Percentiles rank a stretch among this genome's conserved stretches.
Evolutionary conservation across 805 yeast genomes (phyloP).

Genomic region (Osmozyma mogii): DNA sequence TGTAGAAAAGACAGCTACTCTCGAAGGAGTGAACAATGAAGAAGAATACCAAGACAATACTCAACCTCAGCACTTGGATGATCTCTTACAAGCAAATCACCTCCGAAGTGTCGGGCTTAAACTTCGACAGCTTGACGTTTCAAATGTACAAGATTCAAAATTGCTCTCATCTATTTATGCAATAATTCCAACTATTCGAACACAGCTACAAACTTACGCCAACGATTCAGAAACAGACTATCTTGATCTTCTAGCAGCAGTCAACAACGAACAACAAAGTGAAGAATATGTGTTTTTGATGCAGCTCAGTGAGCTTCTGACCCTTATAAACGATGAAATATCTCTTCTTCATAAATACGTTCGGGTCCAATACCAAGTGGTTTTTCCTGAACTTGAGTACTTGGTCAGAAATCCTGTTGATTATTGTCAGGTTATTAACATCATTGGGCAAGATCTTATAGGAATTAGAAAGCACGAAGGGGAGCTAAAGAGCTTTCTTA

Average conservation of each 20-base stretch:
- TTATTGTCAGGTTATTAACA: constrained; percentile 45
- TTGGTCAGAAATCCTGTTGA: constrained; percentile 55
- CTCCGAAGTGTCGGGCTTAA: constrained; percentile 8
- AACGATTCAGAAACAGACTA: constrained; percentile 21
- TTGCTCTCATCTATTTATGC: constrained; percentile 16
- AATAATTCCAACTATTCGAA: constrained; percentile 17
- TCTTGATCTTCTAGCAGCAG: constrained; percentile 21
- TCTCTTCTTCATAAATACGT: constrained; percentile 40
- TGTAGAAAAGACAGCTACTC: constrained; percentile 2
- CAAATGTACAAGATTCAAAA: constrained; percentile 13
- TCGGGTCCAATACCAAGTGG: constrained; percentile 44
- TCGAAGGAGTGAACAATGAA: constrained; percentile 3
- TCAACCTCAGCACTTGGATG: constrained; percentile 7
- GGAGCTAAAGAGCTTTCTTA: constrained; percentile 35
- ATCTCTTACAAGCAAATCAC: constrained; percentile 9
- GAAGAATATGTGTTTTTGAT: constrained; percentile 41
- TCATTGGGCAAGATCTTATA: constrained; percentile 43
- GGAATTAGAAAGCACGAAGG: constrained; percentile 22
- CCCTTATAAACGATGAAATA: constrained; percentile 50
- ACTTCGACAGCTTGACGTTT: constrained; percentile 15
- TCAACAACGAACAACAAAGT: constrained; percentile 25
- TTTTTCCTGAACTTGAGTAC: constrained; percentile 66
- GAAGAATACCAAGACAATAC: constrained; percentile 1
- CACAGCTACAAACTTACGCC: constrained; percentile 13
- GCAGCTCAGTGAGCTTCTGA: constrained; percentile 45